Evolutionary conservation across 768 basidiomycete genomes (phyloP).

Genomic region (Royoungia palumana): DNA sequence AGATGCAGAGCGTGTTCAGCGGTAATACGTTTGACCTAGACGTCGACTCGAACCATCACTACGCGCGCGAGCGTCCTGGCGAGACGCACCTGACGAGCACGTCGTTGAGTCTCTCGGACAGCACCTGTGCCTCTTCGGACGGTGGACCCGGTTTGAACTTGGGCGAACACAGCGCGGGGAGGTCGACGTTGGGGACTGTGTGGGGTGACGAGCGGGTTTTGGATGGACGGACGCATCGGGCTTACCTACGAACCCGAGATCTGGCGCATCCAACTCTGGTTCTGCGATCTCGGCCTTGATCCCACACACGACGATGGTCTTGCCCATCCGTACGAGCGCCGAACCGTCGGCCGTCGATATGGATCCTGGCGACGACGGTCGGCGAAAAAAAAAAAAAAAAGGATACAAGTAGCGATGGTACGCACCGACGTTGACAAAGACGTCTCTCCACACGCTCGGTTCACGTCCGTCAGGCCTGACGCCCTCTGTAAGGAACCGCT

Average conservation of each 20-base stretch:
- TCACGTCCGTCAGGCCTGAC: conserved; percentile 82
- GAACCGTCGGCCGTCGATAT: conserved; percentile 94
- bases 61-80: background rate
- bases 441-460: conserved; percentile 66
- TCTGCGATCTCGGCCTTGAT: conserved; percentile 94
- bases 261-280: conserved; percentile 73
- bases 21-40: conserved; percentile 65
- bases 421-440: conserved; percentile 79
- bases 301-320: conserved; percentile 94
- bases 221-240: background rate
- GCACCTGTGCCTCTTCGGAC: conserved; percentile 87
- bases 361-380: conserved; percentile 55
- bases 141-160: conserved; percentile 96
- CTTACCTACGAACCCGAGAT: conserved; percentile 81
- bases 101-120: conserved; percentile 81
- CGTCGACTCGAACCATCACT: background rate
- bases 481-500: conserved; percentile 75
- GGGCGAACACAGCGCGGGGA: conserved; percentile 90
- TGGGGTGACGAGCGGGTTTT: background rate
- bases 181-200: conserved; percentile 90
- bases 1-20: conserved; percentile 70
- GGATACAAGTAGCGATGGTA: too few relatives aligned
- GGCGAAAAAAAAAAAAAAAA: background rate
- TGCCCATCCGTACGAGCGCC: conserved; percentile 83
- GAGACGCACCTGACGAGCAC: conserved; percentile 62